These are phyloP conservation scores for Ophiostoma montium DNA, from an alignment of 2,329 filamentous ascomycete species.

Conservation along the genomic window DNA sequence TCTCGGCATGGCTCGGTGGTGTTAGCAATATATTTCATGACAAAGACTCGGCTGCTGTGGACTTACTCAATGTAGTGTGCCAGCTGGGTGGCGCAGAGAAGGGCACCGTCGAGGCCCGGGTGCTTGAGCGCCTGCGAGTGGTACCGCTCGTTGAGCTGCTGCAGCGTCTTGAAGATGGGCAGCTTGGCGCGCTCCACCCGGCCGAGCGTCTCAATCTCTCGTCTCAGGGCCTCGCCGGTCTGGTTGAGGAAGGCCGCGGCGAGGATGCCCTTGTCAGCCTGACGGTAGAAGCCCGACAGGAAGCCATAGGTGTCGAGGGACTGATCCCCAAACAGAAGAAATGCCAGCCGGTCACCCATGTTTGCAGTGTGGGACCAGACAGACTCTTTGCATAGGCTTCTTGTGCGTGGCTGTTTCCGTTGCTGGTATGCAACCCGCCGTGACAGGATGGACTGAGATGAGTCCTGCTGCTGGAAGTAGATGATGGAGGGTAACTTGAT, in stretches of 20 bases:
- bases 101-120: slow-evolving; percentile 48
- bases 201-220: slow-evolving; percentile 44
- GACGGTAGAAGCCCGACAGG: slow-evolving; percentile 38
- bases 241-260: slow-evolving; percentile 49
- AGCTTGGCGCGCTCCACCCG: slow-evolving; percentile 42
- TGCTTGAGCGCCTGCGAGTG: slow-evolving; percentile 41
- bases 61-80: slow-evolving; percentile 56
- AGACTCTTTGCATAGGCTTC: slow-evolving; percentile 1
- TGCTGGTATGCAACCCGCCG: background rate
- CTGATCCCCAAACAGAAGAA: slow-evolving; percentile 58
- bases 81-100: slow-evolving; percentile 51
- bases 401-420: background rate
- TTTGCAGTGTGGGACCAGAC: background rate
- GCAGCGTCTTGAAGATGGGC: slow-evolving; percentile 47
- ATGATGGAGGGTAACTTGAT: background rate
- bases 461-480: background rate
- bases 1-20: slow-evolving; percentile 33
- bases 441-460: background rate
- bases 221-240: slow-evolving; percentile 40
- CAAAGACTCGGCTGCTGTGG: background rate
- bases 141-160: slow-evolving; percentile 52
- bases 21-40: slow-evolving; percentile 12
- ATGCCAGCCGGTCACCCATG: slow-evolving; percentile 27
- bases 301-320: slow-evolving; percentile 53
- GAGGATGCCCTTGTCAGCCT: slow-evolving; percentile 32